Percentiles rank a stretch among this genome's conserved stretches.
Evolutionary conservation across 1,284 basidiomycete genomes (phyloP).

Genomic region (Austropuccinia psidii): DNA sequence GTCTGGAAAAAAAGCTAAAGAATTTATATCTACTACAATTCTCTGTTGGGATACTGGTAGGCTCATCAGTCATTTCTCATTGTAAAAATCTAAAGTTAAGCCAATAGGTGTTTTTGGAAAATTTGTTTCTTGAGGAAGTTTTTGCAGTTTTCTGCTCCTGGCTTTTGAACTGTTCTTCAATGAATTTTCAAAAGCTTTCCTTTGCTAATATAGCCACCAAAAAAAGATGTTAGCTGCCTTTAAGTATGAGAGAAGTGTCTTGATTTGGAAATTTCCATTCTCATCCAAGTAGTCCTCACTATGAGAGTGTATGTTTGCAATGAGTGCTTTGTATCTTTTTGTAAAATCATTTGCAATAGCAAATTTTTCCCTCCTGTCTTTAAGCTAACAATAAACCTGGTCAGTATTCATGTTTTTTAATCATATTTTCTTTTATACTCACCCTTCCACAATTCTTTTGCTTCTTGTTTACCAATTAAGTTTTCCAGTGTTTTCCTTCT

Average conservation of each 20-base stretch:
- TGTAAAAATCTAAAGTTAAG: too few relatives aligned
- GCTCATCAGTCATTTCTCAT: too few relatives aligned
- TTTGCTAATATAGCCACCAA: not conserved
- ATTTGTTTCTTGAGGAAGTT: too few relatives aligned
- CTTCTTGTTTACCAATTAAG: not conserved
- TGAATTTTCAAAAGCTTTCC: too few relatives aligned
- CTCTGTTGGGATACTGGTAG: too few relatives aligned
- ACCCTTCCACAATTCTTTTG: not conserved
- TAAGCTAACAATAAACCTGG: not conserved
- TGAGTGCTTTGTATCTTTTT: not conserved
- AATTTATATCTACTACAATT: too few relatives aligned
- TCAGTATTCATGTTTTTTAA: too few relatives aligned
- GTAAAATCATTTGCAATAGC: not conserved
- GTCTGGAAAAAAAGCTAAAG: too few relatives aligned
- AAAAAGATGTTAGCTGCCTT: slow-evolving; percentile 1
- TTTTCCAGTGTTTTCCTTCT: not conserved
- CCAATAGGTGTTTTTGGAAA: too few relatives aligned
- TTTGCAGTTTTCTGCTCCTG: too few relatives aligned
- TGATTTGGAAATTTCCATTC: not conserved
- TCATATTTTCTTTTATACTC: too few relatives aligned
- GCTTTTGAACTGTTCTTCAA: too few relatives aligned
- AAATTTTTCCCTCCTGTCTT: not conserved
- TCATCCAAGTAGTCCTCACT: not conserved
- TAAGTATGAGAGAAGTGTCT: slow-evolving; percentile 1
- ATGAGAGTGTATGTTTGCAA: not conserved